Conservation (phyloP, 345 rosid genomes). For the Laguncularia racemosa region DNA sequence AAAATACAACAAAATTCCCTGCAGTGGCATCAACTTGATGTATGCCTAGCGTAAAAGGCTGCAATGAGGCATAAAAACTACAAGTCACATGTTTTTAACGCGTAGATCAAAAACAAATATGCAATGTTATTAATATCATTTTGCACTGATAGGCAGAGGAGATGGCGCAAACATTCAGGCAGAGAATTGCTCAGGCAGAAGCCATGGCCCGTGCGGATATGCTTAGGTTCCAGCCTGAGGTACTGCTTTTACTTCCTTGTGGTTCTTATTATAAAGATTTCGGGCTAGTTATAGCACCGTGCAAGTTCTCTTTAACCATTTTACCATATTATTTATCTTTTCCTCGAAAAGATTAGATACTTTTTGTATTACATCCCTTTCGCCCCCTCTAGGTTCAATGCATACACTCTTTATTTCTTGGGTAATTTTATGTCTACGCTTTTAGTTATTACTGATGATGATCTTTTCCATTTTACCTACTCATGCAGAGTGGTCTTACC, state of each 20-base stretch:
- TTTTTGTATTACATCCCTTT: too few species aligned
- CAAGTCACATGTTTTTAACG: too few species aligned
- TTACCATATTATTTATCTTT: too few species aligned
- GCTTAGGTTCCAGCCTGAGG: conserved; percentile 99
- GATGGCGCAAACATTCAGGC: conserved; percentile 98
- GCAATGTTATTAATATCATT: neutral
- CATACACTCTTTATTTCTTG: neutral
- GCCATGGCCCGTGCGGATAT: conserved; percentile 99
- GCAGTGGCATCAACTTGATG: too few species aligned
- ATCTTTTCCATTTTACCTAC: neutral
- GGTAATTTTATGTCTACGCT: neutral
- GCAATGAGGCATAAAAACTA: too few species aligned
- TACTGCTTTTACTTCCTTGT: conserved; percentile 8
- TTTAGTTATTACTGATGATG: neutral
- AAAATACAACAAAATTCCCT: too few species aligned
- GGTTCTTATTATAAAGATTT: neutral
- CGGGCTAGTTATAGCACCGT: too few species aligned
- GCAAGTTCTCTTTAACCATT: too few species aligned
- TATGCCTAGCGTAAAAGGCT: too few species aligned
- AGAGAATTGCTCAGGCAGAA: conserved; percentile 98
- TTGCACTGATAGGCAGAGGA: conserved; percentile 74
- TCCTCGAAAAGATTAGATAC: neutral
- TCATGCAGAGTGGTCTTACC: conserved; percentile 69
- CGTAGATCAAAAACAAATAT: too few species aligned
- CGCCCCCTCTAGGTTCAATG: too few species aligned